Percentiles rank a stretch among this genome's conserved stretches.
These are phyloP conservation scores for Petasospora fabianii DNA, from an alignment of 1,139 yeast genomes.

Conservation along the genomic window DNA sequence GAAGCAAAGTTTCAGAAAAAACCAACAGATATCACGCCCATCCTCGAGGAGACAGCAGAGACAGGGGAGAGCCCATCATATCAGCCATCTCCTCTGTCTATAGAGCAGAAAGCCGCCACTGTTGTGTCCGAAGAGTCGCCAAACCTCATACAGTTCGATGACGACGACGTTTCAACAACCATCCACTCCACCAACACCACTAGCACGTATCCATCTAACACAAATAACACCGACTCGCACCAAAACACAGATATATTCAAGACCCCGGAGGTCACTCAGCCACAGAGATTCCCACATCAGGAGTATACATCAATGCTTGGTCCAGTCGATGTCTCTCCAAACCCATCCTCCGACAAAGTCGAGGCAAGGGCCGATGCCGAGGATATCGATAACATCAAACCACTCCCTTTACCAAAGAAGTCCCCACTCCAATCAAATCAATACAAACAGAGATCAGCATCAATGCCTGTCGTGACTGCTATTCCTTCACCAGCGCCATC, in stretches of 20 bases:
- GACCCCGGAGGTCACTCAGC: constrained; percentile 23
- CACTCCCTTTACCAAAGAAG: constrained; percentile 14
- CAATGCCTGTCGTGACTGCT: constrained; percentile 20
- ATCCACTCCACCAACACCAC: background rate
- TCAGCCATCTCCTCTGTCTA: constrained; percentile 7
- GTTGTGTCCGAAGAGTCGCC: constrained; percentile 25
- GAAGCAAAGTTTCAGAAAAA: constrained; percentile 20
- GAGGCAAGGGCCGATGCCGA: too few relatives aligned
- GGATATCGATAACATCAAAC: constrained; percentile 6
- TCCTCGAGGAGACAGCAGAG: constrained; percentile 7
- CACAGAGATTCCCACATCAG: constrained; percentile 12
- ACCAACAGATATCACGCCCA: constrained; percentile 9
- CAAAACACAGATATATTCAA: constrained; percentile 23
- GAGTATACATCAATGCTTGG: constrained; percentile 16
- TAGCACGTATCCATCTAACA: background rate
- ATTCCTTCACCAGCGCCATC: too few relatives aligned
- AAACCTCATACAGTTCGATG: constrained; percentile 32
- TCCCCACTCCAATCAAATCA: constrained; percentile 7
- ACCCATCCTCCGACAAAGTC: background rate
- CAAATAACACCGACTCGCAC: background rate
- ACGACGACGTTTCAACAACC: constrained; percentile 20
- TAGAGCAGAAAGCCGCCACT: constrained; percentile 1
- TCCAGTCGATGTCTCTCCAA: constrained; percentile 2
- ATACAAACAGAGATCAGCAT: constrained; percentile 22
- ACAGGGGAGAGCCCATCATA: background rate